Evolutionary conservation across 2,329 filamentous ascomycete species (phyloP).

Genomic region (Paecilomyces sp.): DNA sequence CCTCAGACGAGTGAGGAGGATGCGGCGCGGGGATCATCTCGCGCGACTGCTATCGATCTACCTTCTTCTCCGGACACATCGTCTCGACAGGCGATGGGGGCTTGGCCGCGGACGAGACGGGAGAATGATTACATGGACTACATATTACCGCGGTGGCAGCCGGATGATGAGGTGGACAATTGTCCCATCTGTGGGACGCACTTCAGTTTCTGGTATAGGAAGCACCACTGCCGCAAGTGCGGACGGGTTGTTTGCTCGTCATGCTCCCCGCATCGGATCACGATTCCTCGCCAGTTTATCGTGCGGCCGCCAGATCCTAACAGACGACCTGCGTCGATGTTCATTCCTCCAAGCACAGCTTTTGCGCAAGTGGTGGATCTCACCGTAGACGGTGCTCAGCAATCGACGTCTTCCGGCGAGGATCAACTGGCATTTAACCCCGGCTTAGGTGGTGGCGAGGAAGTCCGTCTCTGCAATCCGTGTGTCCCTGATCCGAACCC

Average conservation of each 20-base stretch:
- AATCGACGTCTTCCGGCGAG: constrained; percentile 11
- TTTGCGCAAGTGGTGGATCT: constrained; percentile 42
- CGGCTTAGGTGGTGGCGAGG: constrained; percentile 56
- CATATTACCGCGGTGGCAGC: constrained; percentile 74
- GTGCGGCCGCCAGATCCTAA: constrained; percentile 62
- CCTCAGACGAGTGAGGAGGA: background rate
- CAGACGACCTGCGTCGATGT: constrained; percentile 34
- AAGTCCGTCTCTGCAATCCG: constrained; percentile 64
- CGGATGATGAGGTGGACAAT: constrained; percentile 70
- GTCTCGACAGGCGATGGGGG: constrained; percentile 4
- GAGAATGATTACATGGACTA: constrained; percentile 32
- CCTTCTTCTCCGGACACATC: constrained; percentile 17
- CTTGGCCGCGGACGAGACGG: constrained; percentile 5
- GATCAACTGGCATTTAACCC: constrained; percentile 32
- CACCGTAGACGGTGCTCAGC: constrained; percentile 32
- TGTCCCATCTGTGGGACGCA: constrained; percentile 77
- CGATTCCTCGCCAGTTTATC: constrained; percentile 88
- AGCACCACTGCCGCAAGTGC: constrained; percentile 96
- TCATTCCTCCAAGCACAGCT: constrained; percentile 34
- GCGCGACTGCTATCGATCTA: constrained; percentile 25
- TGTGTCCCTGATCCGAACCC: constrained; percentile 65
- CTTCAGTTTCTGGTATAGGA: constrained; percentile 80
- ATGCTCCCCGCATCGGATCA: constrained; percentile 91
- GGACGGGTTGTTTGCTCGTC: constrained; percentile 82
- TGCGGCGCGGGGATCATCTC: constrained; percentile 18